Base-by-base conservation (phyloP, 148 eudicot genomes). In the Arctostaphylos glauca region DNA sequence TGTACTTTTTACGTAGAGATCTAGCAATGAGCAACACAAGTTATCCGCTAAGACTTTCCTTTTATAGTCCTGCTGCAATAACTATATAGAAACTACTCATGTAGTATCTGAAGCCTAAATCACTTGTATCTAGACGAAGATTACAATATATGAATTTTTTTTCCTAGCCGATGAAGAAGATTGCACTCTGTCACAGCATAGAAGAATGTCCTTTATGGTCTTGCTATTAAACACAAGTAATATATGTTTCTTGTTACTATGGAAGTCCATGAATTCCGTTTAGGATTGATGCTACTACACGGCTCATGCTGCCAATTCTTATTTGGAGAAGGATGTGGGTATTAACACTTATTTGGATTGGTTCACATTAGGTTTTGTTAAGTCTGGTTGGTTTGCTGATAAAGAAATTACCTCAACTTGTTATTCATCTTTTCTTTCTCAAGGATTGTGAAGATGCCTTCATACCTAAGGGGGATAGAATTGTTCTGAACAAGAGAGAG, bases 361-460 rank as follows among this genome's bases (percentile, higher is more conserved):
- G 62, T 58, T 50, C 14, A 23, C 78, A 75, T 21, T 74, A 49
- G 59, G 78, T 75, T 75, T 52, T 49, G 78, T 73, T 73, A 43
- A 49, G 56, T 75, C 53, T 14, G 9, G 25, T 23, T 9, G 50
- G 41, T n/a, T 5, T 5, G 15, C 0, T 9, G 43, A 21, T 23
- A 19, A 41, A 46, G 55, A 47, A 46, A 74, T 47, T 47, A 43
- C 38, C 5, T 19, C 47, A 9, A 41, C 12, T 31, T 64, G 8
- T 64, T 31, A 31, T 68, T 68, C 9, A 15, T 68, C 19, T 15
- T 58, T 16, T n/a, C 7, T 58, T 58, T 58, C 73, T 38, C 46
- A 68, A 68, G 47, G 73, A 68, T 68, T 38, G 18, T 15, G 2
- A 46, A 46, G 12, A 8, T 44, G 6, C 21, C 19, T 31, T 70